Evolutionary conservation across 164 flowering plant species (phyloP), one percentile per base, ranked within the genome.

Genomic region (Taxillus chinensis): DNA sequence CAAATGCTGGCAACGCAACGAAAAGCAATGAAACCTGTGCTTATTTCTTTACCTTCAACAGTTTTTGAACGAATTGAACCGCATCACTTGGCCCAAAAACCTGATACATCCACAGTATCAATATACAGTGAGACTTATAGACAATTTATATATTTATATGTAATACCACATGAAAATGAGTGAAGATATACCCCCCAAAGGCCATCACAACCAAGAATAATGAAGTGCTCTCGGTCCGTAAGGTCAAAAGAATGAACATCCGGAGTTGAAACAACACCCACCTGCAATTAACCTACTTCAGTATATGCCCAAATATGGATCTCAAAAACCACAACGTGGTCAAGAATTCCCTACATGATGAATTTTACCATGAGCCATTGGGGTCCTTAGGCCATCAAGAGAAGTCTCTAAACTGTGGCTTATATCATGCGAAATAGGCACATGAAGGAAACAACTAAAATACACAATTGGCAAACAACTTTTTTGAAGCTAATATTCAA

Each of bases 191-290:
- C 97, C 81, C 92, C 96, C 97, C 97, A 91, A 16, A 91, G 84
- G 64, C 97, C 97, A 78, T 91, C 97, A 69, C 97, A 91, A 50
- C 96, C 97, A 67, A 91, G 96, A 76, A 91, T 83, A 17, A 91
- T 80, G 70, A 91, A 91, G 61, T 77, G 81, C 56, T 88, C 97
- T 74, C 83, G 81, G 39, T 80, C 85, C 15, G 97, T 85, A 41
- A 88, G 76, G 67, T 86, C 87, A 73, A 90, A 90, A 27, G 97
- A 91, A 64, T 85, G 86, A 62, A 91, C 71, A 78, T 91, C 92
- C 52, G 96, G 97, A 39, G 76, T 84, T 57, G 93, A 90, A 72
- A 78, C 65, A 64, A 91, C 96, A 39, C 97, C 97, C 42, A 88
- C 85, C 96, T 91, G 86, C 78, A 73, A 45, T 40, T 69, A 13